Base-by-base conservation (phyloP, 2,329 filamentous ascomycete species). In the Cytospora leucostoma region DNA sequence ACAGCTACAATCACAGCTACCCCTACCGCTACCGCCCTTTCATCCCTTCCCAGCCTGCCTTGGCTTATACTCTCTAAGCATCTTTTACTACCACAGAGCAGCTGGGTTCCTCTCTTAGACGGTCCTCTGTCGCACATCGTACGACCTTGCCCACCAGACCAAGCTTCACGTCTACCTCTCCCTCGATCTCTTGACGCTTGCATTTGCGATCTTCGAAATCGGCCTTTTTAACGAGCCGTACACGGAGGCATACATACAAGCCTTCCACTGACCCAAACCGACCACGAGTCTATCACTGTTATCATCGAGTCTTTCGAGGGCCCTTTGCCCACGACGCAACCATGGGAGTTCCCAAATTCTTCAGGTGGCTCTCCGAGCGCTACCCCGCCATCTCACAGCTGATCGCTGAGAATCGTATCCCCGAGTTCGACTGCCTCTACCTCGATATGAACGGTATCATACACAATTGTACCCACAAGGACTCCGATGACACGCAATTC, bases 391-490 rank as follows among this genome's bases (percentile, higher is more conserved):
- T 99, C 76, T 99, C 95, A 59, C 94, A 98, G 82, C 84, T 99
- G 72, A 99, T 99, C 74, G 93, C 94, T 61, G 95, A 99, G 81
- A 99, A 97, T 78, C 90, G 95, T 71, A 99, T 99, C 77, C 95
- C 95, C 68, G 96, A 99, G 78, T 99, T 99, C 79, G 95, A 99
- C 78, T 95, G 92, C 78, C 87, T 99, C 66, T 99, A 99, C 78
- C 87, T 96, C 70, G 92, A 96, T 73, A 99, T 99, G 95, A 99
- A 99, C 78, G 95, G 95, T 69, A 99, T 99, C 76, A 99, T 99
- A 72, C 94, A 99, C 78, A 99, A 99, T 77, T 99, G 95, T 77
- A 99, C 95, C 62, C 95, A 99, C 79, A 97, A 95, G 73, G 94
- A 99, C 78, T 89, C 92, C 32, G 93, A 96, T 73, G 93, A 94